Percentiles rank a stretch among this genome's conserved stretches.
Conservation (phyloP, 169 alveolate species). For the Eimeria praecox region DNA sequence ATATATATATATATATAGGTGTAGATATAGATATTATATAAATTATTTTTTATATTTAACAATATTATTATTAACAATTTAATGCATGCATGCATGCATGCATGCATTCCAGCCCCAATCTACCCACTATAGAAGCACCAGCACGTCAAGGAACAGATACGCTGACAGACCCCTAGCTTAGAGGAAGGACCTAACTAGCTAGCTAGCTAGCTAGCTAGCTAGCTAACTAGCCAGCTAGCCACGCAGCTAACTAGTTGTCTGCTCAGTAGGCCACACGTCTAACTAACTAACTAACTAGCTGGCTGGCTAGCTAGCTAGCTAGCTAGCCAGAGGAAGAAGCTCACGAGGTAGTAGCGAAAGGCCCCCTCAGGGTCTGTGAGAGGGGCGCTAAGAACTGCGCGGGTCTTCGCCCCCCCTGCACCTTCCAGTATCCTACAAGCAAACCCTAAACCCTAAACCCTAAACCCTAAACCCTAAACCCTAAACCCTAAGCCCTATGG, state of each 20-base stretch:
- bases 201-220: neutral
- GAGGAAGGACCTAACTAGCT: neutral
- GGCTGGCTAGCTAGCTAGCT: neutral
- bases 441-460: constrained; percentile 48
- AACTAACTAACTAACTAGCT: neutral
- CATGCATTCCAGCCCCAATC: neutral
- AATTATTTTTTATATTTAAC: too few relatives aligned
- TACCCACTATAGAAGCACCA: too few relatives aligned
- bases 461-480: constrained; percentile 20
- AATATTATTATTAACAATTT: too few relatives aligned
- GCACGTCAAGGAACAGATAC: too few relatives aligned
- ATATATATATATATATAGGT: too few relatives aligned
- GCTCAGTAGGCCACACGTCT: too few relatives aligned
- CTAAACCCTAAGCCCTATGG: neutral
- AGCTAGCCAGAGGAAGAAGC: neutral
- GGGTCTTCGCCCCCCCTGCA: constrained; percentile 76
- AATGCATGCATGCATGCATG: constrained; percentile 37
- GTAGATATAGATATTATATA: too few relatives aligned
- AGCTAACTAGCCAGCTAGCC: neutral
- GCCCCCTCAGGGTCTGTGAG: constrained; percentile 59
- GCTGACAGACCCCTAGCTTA: too few relatives aligned
- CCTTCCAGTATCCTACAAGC: constrained; percentile 69
- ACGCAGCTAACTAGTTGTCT: neutral
- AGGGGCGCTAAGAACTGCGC: constrained; percentile 71
- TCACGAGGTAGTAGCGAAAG: constrained; percentile 39